Evolutionary conservation across 1,284 basidiomycete species (phyloP).

Genomic region (Xanthoconium separans): DNA sequence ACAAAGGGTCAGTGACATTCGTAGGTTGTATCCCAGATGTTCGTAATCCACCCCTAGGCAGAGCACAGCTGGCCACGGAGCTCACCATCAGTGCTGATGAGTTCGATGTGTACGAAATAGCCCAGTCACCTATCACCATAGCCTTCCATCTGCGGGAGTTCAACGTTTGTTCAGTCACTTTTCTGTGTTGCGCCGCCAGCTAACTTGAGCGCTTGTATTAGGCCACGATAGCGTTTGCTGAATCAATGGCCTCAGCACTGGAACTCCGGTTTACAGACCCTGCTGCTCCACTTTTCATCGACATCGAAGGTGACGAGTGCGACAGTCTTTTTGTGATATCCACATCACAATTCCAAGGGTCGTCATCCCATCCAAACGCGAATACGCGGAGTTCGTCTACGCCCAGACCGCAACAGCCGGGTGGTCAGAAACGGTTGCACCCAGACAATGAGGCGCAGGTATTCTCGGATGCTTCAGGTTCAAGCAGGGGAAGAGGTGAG

Average conservation of each 20-base stretch:
- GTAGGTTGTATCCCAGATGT: neutral
- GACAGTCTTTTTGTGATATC: conserved; percentile 73
- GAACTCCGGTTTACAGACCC: conserved; percentile 75
- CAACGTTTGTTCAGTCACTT: conserved; percentile 45
- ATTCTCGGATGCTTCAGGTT: conserved; percentile 31
- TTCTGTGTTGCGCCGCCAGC: neutral
- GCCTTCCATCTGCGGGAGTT: conserved; percentile 81
- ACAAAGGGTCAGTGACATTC: conserved; percentile 48
- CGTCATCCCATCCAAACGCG: conserved; percentile 25
- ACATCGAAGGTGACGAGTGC: conserved; percentile 61
- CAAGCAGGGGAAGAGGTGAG: conserved; percentile 29
- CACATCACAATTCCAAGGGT: conserved; percentile 58
- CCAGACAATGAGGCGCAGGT: conserved; percentile 28
- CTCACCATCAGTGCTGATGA: conserved; percentile 71
- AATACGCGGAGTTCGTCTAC: conserved; percentile 21
- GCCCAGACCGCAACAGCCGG: conserved; percentile 29
- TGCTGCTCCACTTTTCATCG: conserved; percentile 68
- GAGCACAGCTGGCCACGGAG: conserved; percentile 66
- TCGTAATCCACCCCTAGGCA: conserved; percentile 40
- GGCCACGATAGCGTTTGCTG: conserved; percentile 77
- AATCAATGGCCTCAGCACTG: conserved; percentile 59
- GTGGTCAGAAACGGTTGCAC: conserved; percentile 39
- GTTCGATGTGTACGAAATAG: conserved; percentile 72
- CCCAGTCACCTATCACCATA: conserved; percentile 58
- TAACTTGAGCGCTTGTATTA: conserved; percentile 29